Conservation (phyloP, 1,284 basidiomycete species). For the Butyriboletus regius region DNA sequence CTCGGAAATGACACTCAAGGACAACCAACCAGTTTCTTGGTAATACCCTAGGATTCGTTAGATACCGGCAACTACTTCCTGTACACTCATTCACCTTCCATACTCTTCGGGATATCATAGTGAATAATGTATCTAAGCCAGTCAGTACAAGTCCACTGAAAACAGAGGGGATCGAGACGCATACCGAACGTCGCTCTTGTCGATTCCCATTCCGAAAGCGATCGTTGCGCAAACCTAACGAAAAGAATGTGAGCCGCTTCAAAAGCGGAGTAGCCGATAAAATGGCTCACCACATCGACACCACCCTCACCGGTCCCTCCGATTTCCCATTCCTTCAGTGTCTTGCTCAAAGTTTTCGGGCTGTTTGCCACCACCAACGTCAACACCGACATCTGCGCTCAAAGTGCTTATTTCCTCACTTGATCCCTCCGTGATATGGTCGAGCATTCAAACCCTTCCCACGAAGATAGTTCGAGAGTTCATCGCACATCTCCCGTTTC, state of each 20-base stretch:
- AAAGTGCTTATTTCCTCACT: conserved; percentile 31
- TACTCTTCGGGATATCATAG: conserved; percentile 73
- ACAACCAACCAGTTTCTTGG: conserved; percentile 68
- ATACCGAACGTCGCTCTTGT: conserved; percentile 73
- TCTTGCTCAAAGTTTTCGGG: conserved; percentile 47
- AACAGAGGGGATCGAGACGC: conserved; percentile 17
- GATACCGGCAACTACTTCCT: background rate
- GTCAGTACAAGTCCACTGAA: conserved; percentile 1
- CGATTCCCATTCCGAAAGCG: conserved; percentile 85
- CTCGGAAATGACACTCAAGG: conserved; percentile 2
- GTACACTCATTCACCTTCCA: conserved; percentile 57
- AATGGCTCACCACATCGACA: conserved; percentile 51
- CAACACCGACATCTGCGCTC: background rate
- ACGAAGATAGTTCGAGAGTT: conserved; percentile 55
- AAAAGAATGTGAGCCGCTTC: conserved; percentile 13
- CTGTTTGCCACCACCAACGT: conserved; percentile 30
- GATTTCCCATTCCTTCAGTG: conserved; percentile 57
- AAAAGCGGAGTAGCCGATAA: background rate
- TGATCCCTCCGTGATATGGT: conserved; percentile 69
- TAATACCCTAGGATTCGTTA: conserved; percentile 59
- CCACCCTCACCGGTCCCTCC: conserved; percentile 45
- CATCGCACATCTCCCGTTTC: conserved; percentile 57
- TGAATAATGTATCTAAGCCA: conserved; percentile 62
- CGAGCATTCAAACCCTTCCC: conserved; percentile 60
- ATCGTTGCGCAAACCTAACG: conserved; percentile 56